Evolutionary conservation across 257 asterid genomes (phyloP), one percentile per base, ranked within the genome.

Genomic region (Solanum verrucosum): DNA sequence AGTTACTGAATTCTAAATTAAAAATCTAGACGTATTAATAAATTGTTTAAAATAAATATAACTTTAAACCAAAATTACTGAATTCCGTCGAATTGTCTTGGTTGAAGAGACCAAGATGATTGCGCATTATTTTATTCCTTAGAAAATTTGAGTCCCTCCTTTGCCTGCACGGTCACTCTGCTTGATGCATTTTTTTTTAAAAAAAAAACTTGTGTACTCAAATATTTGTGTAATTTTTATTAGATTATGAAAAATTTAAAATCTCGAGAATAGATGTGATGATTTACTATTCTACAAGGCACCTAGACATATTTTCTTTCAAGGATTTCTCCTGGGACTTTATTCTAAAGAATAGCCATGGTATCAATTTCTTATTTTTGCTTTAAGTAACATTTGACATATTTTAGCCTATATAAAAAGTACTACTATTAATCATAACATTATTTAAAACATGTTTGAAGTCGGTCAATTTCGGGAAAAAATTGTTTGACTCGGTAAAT

Each of bases 121-220:
- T 31, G 70, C 18, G 0, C 6, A 46, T 82, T 82, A 82, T 29
- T 44, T 67, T 42, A 78, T 42, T 46, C 4, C 65, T 44, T 31
- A 0, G 27, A 27, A 29, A 79, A 27, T 14, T 27, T 42, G 27
- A 33, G n/a, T 46, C 18, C 5, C 44, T 82, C 42, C 86, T 82
- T 82, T 18, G 70, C 86, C 86, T 82, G 85, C 86, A 82, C 70
- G 86, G 86, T 46, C 70, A 82, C 86, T 82, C 86, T 82, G 18
- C 1, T 82, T 82, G 67, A 82, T 82, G 44, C 86, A 49, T 29
- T 29, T 18, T 16, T 81, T 37, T 59, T 4, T 0, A 5, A 12
- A n/a, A 11, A 38, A 6, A 23, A 25, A 4, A 31, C 63, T 7
- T 7, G 38, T 7, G 2, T 25, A n/a, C 65, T 79, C 16, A 82